Conservation (phyloP, 768 basidiomycete species). For the Xerocomellus intermedius region DNA sequence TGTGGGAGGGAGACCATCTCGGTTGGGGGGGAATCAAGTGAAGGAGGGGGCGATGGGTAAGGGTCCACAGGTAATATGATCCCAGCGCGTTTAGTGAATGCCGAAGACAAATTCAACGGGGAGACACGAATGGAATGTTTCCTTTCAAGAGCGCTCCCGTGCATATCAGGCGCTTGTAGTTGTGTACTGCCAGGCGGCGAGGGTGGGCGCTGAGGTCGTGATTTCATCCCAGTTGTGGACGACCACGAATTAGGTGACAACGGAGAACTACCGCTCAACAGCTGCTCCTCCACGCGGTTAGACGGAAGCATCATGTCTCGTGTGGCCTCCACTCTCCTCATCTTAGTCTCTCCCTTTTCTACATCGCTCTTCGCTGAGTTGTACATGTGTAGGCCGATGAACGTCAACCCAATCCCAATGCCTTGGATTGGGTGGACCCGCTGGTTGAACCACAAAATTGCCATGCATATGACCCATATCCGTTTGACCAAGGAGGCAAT, state of each 20-base stretch:
- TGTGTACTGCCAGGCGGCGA: constrained; percentile 2
- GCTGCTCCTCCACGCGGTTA: constrained; percentile 56
- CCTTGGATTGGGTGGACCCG: constrained; percentile 80
- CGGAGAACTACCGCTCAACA: constrained; percentile 44
- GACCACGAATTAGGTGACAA: constrained; percentile 16
- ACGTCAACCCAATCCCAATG: constrained; percentile 88
- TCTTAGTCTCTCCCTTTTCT: constrained; percentile 87
- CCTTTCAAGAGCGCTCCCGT: constrained; percentile 11
- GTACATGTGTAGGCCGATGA: constrained; percentile 91
- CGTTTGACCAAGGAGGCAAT: constrained; percentile 98
- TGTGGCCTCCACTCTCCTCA: constrained; percentile 73
- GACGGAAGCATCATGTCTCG: constrained; percentile 67
- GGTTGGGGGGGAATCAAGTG: constrained; percentile 25
- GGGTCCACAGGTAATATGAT: constrained; percentile 35
- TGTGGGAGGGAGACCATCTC: constrained; percentile 16
- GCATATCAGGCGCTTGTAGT: constrained; percentile 1
- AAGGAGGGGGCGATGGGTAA: constrained; percentile 51
- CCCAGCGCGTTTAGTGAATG: constrained; percentile 24
- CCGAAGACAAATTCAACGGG: constrained; percentile 18
- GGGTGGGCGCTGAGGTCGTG: constrained; percentile 15
- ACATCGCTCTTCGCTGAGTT: constrained; percentile 93
- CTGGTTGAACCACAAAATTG: constrained; percentile 96
- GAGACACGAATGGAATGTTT: constrained; percentile 16
- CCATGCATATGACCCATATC: constrained; percentile 96
- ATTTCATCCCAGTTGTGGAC: constrained; percentile 27